phyloP scores from a whole-genome alignment of 106 monocot species.

The Amphibolis antarctica region DNA sequence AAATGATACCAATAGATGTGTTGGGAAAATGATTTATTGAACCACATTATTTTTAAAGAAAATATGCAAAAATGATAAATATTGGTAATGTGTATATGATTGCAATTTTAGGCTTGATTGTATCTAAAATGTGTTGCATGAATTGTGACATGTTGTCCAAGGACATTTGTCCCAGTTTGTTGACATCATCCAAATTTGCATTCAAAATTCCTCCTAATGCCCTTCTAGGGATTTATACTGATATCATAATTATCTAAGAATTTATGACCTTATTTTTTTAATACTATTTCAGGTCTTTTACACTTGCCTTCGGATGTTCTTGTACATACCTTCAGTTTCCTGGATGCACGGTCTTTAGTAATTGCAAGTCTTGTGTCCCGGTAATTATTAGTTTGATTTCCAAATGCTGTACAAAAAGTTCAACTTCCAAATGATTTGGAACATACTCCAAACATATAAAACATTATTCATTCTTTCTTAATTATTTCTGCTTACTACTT shows the following conservation, averaged over 20 bases:
- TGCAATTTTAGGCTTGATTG: too few relatives aligned
- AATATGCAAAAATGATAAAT: too few relatives aligned
- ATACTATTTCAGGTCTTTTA: constrained; percentile 23
- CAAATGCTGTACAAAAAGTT: too few relatives aligned
- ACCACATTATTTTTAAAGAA: too few relatives aligned
- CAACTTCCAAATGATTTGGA: constrained; percentile 1
- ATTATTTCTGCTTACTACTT: constrained; percentile 6
- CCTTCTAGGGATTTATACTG: not conserved
- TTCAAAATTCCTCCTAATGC: too few relatives aligned
- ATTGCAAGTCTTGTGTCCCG: constrained; percentile 42
- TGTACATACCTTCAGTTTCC: constrained; percentile 45
- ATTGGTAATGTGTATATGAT: too few relatives aligned
- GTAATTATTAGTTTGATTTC: constrained; percentile 19
- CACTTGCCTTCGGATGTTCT: constrained; percentile 52
- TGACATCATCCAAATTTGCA: too few relatives aligned
- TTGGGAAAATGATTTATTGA: too few relatives aligned
- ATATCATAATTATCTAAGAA: not conserved
- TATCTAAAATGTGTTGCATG: too few relatives aligned
- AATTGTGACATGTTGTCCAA: too few relatives aligned
- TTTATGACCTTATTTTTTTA: not conserved
- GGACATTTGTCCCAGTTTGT: too few relatives aligned
- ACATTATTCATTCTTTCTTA: not conserved
- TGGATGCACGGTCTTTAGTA: constrained; percentile 53
- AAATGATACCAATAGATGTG: too few relatives aligned
- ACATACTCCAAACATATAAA: not conserved